These are phyloP conservation scores for Chlorella sp. DNA, from an alignment of 139 green algal species.

Conservation along the genomic window DNA sequence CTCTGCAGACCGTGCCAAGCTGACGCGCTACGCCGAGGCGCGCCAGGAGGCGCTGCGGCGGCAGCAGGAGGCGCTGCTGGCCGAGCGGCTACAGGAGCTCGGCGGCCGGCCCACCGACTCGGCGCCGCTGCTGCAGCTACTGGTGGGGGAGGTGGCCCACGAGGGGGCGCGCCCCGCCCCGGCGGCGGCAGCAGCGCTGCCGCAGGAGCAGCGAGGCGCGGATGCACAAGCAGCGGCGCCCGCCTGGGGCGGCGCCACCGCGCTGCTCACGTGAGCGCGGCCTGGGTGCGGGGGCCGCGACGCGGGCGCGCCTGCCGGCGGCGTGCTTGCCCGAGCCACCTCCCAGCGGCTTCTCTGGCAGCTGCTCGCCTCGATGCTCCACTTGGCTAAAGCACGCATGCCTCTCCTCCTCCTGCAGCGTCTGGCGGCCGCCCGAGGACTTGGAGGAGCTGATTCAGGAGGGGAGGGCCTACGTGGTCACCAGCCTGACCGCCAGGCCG, in stretches of 20 bases:
- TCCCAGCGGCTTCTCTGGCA: neutral
- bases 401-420: neutral
- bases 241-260: neutral
- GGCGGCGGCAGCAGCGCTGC: no score
- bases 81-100: slow-evolving; percentile 5
- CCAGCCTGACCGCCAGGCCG: neutral
- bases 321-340: neutral
- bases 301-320: neutral
- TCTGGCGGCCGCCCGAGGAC: slow-evolving; percentile 1
- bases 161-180: neutral
- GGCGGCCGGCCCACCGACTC: no score
- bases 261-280: slow-evolving; percentile 5
- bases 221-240: no score
- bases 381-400: neutral
- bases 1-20: neutral
- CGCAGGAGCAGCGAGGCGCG: no score
- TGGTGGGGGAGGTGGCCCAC: slow-evolving; percentile 20
- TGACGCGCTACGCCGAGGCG: slow-evolving; percentile 2
- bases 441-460: neutral
- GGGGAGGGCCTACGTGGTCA: slow-evolving; percentile 3
- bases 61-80: no score
- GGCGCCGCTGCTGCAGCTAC: neutral
- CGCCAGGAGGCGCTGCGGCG: slow-evolving; percentile 1
- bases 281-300: neutral
- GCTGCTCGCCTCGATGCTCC: neutral